Percentiles rank a stretch among this genome's conserved stretches.
phyloP scores from a whole-genome alignment of 2,329 filamentous ascomycete species.

The Davidsoniella australis region DNA sequence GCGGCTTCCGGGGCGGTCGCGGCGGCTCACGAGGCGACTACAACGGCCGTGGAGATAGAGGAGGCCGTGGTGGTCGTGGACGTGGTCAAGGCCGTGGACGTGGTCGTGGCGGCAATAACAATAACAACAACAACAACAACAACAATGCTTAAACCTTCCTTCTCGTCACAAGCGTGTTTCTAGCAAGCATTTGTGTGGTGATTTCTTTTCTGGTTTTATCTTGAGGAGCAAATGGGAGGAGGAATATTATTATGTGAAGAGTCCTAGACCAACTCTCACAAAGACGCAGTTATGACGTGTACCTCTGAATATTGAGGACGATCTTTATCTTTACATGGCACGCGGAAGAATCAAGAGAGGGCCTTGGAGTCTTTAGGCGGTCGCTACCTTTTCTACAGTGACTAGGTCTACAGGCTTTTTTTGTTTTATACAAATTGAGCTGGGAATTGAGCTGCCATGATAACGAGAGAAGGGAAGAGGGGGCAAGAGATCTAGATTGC shows the following conservation, averaged over 20 bases:
- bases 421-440: background rate
- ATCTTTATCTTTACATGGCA: background rate
- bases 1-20: slow-evolving; percentile 47
- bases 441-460: too few relatives aligned
- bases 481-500: too few relatives aligned
- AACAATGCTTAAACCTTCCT: too few relatives aligned
- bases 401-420: background rate
- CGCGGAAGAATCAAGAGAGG: background rate
- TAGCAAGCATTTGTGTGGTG: too few relatives aligned
- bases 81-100: slow-evolving; percentile 22
- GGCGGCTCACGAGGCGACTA: slow-evolving; percentile 43
- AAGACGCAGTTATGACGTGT: slow-evolving; percentile 1
- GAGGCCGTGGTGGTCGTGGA: slow-evolving; percentile 35
- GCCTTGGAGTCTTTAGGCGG: background rate
- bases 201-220: too few relatives aligned
- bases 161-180: too few relatives aligned
- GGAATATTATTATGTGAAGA: too few relatives aligned
- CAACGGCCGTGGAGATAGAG: slow-evolving; percentile 35
- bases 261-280: background rate
- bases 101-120: slow-evolving; percentile 14
- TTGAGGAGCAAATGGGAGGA: too few relatives aligned
- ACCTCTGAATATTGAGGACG: background rate
- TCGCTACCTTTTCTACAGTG: background rate
- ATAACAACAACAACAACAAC: background rate
- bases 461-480: background rate